Evolutionary conservation across 2,329 filamentous ascomycete species (phyloP), one percentile per base, ranked within the genome.

Genomic region (Achaetomium macrosporum): DNA sequence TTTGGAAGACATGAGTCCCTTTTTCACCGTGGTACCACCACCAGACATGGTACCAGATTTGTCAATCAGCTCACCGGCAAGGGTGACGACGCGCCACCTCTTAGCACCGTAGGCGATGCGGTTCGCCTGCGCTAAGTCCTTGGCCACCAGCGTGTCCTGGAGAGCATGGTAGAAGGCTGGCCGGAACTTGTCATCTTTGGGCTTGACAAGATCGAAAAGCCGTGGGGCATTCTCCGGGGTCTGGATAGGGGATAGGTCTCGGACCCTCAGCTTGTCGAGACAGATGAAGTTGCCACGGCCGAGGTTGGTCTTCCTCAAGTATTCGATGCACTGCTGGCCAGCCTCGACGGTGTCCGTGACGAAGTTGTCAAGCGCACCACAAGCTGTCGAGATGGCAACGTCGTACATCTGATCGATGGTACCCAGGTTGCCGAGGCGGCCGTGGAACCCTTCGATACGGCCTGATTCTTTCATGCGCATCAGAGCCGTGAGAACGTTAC

Each of bases 31-130:
- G 42, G 83, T 92, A 52, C 93, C 93, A 76, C 93, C 93, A 75
- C 93, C 93, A 54, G 89, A 96, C 93, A 99, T 97, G 35, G 93
- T 97, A 76, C 93, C 93, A 1, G 92, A 96, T 68, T 95, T 95
- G 73, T 99, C 93, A 61, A 99, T 97, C 48, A 99, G 79, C 69
- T 96, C 91, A 45, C 93, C 93, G 56, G 91, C 90, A 2, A 99
- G 80, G 0, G 93, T 99, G 39, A 99, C 93, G 3, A 99, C 93
- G 59, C 93, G 85, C 93, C 93, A 99, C 68, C 93, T 78, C 73
- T 84, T 88, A 42, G 88, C 88, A 40, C 93, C 92, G 64, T 97
- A 99, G 8, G 93, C 93, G 60, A 99, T 96, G 43, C 93, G 85
- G 70, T 97, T 96, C 2, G 93, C 95, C 68, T 99, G 93, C n/a